These are phyloP conservation scores for Lachnellula arida DNA, from an alignment of 2,329 filamentous ascomycete species.

Conservation along the genomic window DNA sequence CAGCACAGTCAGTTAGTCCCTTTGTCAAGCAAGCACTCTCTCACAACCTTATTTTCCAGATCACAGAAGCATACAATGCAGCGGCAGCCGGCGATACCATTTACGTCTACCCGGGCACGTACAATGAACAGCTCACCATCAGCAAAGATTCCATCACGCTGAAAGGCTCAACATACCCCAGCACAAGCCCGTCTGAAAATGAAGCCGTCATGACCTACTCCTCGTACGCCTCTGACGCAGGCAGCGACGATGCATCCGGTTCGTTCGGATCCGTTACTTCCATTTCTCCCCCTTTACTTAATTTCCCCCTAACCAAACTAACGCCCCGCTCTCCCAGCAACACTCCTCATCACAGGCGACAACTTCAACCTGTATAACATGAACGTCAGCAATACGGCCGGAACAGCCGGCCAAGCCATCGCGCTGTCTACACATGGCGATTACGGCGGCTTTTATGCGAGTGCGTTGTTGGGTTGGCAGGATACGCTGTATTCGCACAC, in stretches of 20 bases:
- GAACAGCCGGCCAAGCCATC: constrained; percentile 43
- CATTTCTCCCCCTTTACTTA: too few relatives aligned
- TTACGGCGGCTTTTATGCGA: constrained; percentile 50
- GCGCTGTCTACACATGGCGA: constrained; percentile 45
- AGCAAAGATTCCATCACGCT: constrained; percentile 40
- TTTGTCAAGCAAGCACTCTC: not conserved
- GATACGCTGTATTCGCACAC: constrained; percentile 46
- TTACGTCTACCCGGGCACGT: constrained; percentile 51
- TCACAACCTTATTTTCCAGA: constrained; percentile 6
- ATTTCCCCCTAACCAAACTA: not conserved
- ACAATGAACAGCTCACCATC: constrained; percentile 49
- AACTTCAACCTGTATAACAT: constrained; percentile 55
- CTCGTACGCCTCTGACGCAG: constrained; percentile 34
- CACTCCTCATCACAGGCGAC: constrained; percentile 29
- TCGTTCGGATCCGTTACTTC: not conserved
- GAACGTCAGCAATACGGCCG: constrained; percentile 46
- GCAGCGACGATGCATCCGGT: constrained; percentile 37
- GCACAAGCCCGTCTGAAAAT: constrained; percentile 40
- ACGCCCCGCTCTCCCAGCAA: constrained; percentile 3
- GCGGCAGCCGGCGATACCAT: constrained; percentile 43
- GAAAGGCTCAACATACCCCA: constrained; percentile 40
- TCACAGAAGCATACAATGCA: constrained; percentile 14
- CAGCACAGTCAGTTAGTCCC: constrained; percentile 7
- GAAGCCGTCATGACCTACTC: constrained; percentile 40
- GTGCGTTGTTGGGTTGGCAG: constrained; percentile 48